Base-by-base conservation (phyloP, 805 yeast genomes). In the Candida mattraensis region DNA sequence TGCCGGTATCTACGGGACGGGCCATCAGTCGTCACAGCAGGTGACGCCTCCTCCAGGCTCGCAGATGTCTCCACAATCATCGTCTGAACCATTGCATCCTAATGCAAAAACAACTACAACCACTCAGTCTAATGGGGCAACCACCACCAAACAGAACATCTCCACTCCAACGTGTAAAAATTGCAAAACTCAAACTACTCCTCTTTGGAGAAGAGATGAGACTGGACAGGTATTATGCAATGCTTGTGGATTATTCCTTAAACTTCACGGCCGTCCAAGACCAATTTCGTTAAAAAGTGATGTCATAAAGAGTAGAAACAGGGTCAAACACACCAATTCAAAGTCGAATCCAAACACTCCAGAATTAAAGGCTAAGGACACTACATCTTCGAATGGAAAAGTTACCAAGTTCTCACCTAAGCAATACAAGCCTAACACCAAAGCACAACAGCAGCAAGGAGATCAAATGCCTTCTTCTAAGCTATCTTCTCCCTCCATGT, bases 201-300 rank as follows among this genome's bases (percentile, higher is more conserved):
- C 98, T 1, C 67, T 89, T 18, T 89, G 97, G 97, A 74, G 97
- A 61, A 72, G 97, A 45, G 96, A 89, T 62, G 96, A 88, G 53
- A 77, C 85, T 8, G 95, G 95, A 11, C 83, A 81, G 51, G 95
- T 89, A 21, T 70, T 89, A 30, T 89, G 98, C 61, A 89, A 89
- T 64, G 98, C 98, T 7, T 87, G 96, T 66, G 96, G 96, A 0
- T 67, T 87, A 32, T 87, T 87, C 53, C 64, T 88, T 41, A 89
- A 89, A 63, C 72, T 89, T 26, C 98, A 89, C 56, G 96, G 96
- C 16, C 76, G 95, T 35, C 87, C 96, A 24, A 72, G 98, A 52
- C 97, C 98, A 5, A 88, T 88, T 36, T 79, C 88, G 16, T 69
- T 89, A 53, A 89, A 89, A 60, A 87, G 96, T 8, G 95, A 89